Evolutionary conservation across 1,139 yeast species (phyloP).

Genomic region (Pichia sp.): DNA sequence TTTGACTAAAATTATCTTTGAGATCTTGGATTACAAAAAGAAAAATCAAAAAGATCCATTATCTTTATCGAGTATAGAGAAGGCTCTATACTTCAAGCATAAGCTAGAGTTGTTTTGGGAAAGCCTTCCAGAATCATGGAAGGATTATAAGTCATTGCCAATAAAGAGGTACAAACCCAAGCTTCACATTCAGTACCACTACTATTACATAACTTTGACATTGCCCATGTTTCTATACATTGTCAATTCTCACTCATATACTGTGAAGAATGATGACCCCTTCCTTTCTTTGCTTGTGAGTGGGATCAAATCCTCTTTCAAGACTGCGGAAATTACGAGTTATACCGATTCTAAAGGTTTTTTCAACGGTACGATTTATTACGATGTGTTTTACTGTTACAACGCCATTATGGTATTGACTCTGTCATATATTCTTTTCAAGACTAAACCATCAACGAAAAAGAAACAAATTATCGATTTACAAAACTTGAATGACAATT

Average conservation of each 20-base stretch:
- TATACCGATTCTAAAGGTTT: constrained; percentile 27
- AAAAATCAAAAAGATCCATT: constrained; percentile 31
- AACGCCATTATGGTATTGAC: constrained; percentile 33
- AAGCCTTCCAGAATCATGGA: constrained; percentile 26
- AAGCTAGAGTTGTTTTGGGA: constrained; percentile 28
- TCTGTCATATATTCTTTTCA: constrained; percentile 31
- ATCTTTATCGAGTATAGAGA: constrained; percentile 30
- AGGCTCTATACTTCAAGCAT: constrained; percentile 29
- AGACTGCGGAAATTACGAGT: constrained; percentile 30
- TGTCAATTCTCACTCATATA: constrained; percentile 25
- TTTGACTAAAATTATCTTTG: constrained; percentile 30
- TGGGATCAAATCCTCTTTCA: constrained; percentile 32
- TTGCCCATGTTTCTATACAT: constrained; percentile 34
- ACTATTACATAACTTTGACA: constrained; percentile 32
- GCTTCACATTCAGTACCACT: constrained; percentile 32
- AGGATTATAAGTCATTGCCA: constrained; percentile 25
- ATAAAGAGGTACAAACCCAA: constrained; percentile 33
- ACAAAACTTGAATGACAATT: constrained; percentile 21
- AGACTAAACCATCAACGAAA: constrained; percentile 18
- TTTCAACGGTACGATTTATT: constrained; percentile 34
- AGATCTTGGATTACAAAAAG: constrained; percentile 31
- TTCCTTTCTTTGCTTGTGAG: constrained; percentile 29
- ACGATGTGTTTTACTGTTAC: constrained; percentile 35
- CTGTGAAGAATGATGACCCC: constrained; percentile 31
- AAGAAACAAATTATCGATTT: constrained; percentile 24